phyloP scores from a whole-genome alignment of 257 asterid genomes.

The Scutellaria baicalensis region DNA sequence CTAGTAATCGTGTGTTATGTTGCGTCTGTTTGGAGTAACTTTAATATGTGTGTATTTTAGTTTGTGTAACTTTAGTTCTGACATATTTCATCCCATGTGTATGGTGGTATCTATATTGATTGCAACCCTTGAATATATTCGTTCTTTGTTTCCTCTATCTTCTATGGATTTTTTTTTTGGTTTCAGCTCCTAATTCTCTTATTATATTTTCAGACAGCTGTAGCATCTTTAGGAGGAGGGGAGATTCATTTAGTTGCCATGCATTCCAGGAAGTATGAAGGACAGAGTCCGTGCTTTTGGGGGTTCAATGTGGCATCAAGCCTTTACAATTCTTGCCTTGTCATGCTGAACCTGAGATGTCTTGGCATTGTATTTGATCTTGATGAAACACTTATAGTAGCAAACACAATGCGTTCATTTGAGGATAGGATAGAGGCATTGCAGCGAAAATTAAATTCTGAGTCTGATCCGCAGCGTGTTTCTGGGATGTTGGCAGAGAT shows the following conservation, averaged over 20 bases:
- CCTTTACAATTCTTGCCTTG: slow-evolving; percentile 75
- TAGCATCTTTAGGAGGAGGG: slow-evolving; percentile 57
- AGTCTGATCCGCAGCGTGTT: slow-evolving; percentile 76
- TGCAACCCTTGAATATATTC: neutral
- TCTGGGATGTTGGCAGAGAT: slow-evolving; percentile 80
- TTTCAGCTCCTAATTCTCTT: neutral
- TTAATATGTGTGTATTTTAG: neutral
- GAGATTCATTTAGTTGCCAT: slow-evolving; percentile 94
- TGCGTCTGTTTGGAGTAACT: neutral
- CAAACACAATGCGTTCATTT: slow-evolving; percentile 94
- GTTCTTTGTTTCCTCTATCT: neutral
- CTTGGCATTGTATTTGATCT: slow-evolving; percentile 97
- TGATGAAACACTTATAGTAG: slow-evolving; percentile 95
- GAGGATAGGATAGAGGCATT: slow-evolving; percentile 88
- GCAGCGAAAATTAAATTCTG: slow-evolving; percentile 69
- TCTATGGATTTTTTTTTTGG: neutral
- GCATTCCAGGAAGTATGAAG: slow-evolving; percentile 70
- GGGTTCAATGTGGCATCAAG: slow-evolving; percentile 69
- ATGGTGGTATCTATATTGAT: neutral
- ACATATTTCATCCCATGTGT: neutral
- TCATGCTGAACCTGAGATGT: slow-evolving; percentile 90
- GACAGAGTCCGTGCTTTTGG: slow-evolving; percentile 78
- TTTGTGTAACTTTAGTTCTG: neutral
- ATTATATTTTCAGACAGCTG: slow-evolving; percentile 60
- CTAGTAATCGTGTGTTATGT: neutral